Percentiles rank a stretch among this genome's conserved stretches.
phyloP scores from a whole-genome alignment of 1,284 basidiomycete species.

The Phylloboletellus chloephorus region DNA sequence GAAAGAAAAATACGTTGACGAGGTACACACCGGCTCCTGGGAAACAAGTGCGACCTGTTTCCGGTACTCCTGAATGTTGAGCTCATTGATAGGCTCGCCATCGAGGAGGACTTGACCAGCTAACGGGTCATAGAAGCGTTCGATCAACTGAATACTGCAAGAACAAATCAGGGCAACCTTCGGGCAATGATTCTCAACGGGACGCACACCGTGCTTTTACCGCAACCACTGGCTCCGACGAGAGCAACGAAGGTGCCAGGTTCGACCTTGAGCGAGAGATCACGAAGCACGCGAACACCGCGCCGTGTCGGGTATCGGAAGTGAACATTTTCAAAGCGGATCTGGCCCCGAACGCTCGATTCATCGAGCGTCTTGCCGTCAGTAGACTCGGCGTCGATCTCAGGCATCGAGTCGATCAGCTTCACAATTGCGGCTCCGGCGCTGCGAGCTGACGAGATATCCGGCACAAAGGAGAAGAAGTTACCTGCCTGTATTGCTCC shows the following conservation, averaged over 20 bases:
- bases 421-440: conserved; percentile 76
- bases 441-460: conserved; percentile 82
- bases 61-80: conserved; percentile 82
- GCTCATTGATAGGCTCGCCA: conserved; percentile 69
- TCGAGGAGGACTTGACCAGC: conserved; percentile 80
- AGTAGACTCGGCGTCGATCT: conserved; percentile 50
- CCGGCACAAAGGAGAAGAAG: conserved; percentile 90
- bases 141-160: conserved; percentile 73
- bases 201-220: conserved; percentile 79
- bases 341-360: conserved; percentile 50
- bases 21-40: conserved; percentile 67
- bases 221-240: conserved; percentile 86
- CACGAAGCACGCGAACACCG: conserved; percentile 72
- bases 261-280: conserved; percentile 71
- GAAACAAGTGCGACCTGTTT: conserved; percentile 86
- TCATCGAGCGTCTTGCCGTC: conserved; percentile 53
- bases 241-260: conserved; percentile 88
- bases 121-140: conserved; percentile 91
- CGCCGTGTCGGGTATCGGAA: conserved; percentile 87
- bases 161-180: conserved; percentile 4
- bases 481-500: conserved; percentile 78
- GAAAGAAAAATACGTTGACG: conserved; percentile 21
- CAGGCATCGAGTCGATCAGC: conserved; percentile 74
- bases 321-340: conserved; percentile 74
- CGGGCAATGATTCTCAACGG: neutral